Evolutionary conservation across 495 filamentous ascomycete species (phyloP).

Genomic region (Podospora pseudopauciseta): DNA sequence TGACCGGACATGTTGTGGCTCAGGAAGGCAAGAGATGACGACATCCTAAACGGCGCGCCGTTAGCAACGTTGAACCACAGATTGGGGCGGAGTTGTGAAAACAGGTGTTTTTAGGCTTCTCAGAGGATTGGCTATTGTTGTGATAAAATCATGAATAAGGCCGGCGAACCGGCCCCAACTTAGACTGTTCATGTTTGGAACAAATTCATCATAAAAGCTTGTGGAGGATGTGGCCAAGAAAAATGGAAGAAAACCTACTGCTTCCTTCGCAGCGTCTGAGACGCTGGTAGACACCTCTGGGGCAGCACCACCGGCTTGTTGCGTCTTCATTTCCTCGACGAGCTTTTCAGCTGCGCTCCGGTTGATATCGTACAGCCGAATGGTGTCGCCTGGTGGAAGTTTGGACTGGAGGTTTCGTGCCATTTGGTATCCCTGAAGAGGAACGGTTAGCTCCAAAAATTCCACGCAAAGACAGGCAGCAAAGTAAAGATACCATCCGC

Average conservation of each 20-base stretch:
- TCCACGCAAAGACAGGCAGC: background rate
- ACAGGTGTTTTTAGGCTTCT: slow-evolving; percentile 14
- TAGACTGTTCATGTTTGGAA: slow-evolving; percentile 53
- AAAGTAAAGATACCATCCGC: slow-evolving; percentile 64
- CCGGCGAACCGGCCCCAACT: slow-evolving; percentile 42
- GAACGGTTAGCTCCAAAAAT: slow-evolving; percentile 8
- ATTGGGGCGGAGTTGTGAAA: background rate
- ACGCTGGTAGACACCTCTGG: slow-evolving; percentile 58
- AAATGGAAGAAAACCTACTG: slow-evolving; percentile 54
- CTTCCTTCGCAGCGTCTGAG: slow-evolving; percentile 62
- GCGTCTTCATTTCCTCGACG: slow-evolving; percentile 54
- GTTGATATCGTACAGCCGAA: slow-evolving; percentile 76
- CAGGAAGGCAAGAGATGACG: slow-evolving; percentile 75
- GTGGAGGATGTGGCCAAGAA: background rate
- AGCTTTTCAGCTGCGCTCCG: slow-evolving; percentile 56
- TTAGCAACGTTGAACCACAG: slow-evolving; percentile 16
- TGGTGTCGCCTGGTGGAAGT: slow-evolving; percentile 62
- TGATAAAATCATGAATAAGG: slow-evolving; percentile 45
- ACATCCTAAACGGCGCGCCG: slow-evolving; percentile 54
- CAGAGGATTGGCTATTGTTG: slow-evolving; percentile 40
- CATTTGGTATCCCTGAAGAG: slow-evolving; percentile 69
- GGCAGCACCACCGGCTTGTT: slow-evolving; percentile 44
- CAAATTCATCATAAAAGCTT: slow-evolving; percentile 50
- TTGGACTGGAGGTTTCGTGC: slow-evolving; percentile 80
- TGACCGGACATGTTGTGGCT: slow-evolving; percentile 71